Base-by-base conservation (phyloP, 768 basidiomycete species). In the Austroboletus eburneus region DNA sequence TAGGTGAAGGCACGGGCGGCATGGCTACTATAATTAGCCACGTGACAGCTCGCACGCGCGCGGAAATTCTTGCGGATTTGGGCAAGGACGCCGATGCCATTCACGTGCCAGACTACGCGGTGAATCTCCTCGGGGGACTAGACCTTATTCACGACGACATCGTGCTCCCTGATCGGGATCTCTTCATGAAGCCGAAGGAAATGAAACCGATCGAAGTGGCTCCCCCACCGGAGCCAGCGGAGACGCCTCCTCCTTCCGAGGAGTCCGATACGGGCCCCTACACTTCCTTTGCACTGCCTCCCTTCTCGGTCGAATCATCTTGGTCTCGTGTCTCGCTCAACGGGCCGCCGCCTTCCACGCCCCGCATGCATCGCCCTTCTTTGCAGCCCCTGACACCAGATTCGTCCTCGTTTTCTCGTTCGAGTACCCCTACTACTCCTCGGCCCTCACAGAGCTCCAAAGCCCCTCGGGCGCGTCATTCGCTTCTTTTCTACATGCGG, bases 21-120 rank as follows among this genome's bases (percentile, higher is more conserved):
- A 59, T 57, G 36, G 72, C 70, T 32, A 72, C 64, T 7, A 72
- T 72, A 25, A 71, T 67, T 54, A 66, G 60, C 29, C 57, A 57
- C 39, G 45, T 61, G n/a, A 48, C 57, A 12, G 56, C 60, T 9
- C 72, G 69, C 34, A 50, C 72, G 2, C 64, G 58, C 43, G 63
- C 64, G 23, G 69, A 73, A 45, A 68, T 75, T 38, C 59, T 73
- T 32, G 63, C 66, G 25, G 63, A 52, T 37, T 39, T 65, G 54
- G 60, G 62, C 40, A 60, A 63, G 46, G 51, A 73, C 17, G 61
- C 58, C 14, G 51, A 73, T 18, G 61, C 58, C 14, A 60, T 71
- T 33, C 50, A 64, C 42, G 64, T 76, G 41, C 75, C 76, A 9
- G 69, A 69, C 42, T 77, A 77, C 46, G 74, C 73, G 5, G 57